Percentiles rank a stretch among this genome's conserved stretches.
Conservation (phyloP, 2,329 filamentous ascomycete genomes). For the Cytospora piceae region DNA sequence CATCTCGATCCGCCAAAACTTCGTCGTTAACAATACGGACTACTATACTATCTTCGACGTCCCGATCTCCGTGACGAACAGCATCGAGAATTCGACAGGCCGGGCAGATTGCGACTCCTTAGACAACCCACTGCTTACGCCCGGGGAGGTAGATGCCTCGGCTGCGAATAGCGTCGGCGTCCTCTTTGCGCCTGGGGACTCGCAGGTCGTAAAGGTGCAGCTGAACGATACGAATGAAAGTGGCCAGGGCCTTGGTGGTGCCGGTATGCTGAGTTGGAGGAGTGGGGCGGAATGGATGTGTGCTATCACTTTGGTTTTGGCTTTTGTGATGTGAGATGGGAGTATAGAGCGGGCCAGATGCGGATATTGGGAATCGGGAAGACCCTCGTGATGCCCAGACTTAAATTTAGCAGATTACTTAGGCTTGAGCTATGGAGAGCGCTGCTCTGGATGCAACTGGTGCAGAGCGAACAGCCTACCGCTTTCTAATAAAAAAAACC, state of each 20-base stretch:
- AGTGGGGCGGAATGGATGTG: conserved; percentile 41
- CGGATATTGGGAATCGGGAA: background rate
- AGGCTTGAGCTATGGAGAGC: no score
- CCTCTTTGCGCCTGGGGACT: conserved; percentile 56
- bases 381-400: conserved; percentile 4
- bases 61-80: conserved; percentile 70
- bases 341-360: background rate
- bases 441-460: no score
- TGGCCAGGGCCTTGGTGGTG: conserved; percentile 38
- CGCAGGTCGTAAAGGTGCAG: conserved; percentile 48
- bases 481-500: no score
- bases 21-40: conserved; percentile 64
- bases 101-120: conserved; percentile 55
- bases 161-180: conserved; percentile 50
- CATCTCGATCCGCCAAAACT: conserved; percentile 73
- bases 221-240: conserved; percentile 28
- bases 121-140: conserved; percentile 54
- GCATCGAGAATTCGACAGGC: conserved; percentile 50
- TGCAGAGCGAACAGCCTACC: no score
- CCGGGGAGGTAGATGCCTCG: conserved; percentile 48
- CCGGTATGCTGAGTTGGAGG: conserved; percentile 41
- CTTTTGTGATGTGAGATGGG: conserved; percentile 37
- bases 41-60: conserved; percentile 74
- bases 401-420: background rate
- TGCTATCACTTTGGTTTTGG: conserved; percentile 38